Evolutionary conservation across 1,139 yeast genomes (phyloP).

Genomic region (Wickerhamiella infanticola): DNA sequence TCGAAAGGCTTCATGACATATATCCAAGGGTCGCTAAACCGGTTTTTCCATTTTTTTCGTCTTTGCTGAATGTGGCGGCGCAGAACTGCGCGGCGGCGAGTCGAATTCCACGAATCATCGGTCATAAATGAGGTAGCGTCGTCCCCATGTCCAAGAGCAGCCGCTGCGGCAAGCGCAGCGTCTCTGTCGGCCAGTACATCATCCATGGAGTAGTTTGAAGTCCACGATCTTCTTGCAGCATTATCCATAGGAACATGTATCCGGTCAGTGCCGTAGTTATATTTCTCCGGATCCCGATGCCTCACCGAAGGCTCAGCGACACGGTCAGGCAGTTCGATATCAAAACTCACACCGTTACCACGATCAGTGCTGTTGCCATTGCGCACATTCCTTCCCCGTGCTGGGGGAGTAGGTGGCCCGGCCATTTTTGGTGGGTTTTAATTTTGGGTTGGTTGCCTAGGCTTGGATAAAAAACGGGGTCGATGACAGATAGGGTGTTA

Average conservation of each 20-base stretch:
- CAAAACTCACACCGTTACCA: not conserved
- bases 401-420: not conserved
- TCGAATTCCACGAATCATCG: not conserved
- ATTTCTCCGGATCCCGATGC: not conserved
- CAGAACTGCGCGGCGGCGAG: not conserved
- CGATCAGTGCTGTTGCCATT: not conserved
- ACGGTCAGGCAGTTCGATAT: not conserved
- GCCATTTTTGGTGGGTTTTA: not conserved
- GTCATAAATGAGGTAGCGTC: not conserved
- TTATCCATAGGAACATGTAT: not conserved
- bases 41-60: not conserved
- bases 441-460: not conserved
- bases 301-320: not conserved
- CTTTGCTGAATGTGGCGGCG: not conserved
- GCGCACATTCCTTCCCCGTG: not conserved
- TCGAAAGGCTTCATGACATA: constrained; percentile 5
- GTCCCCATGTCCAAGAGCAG: not conserved
- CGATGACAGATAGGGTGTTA: not conserved
- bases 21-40: not conserved
- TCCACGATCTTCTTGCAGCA: not conserved
- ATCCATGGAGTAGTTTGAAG: not conserved
- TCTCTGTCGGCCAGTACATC: not conserved
- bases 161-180: not conserved
- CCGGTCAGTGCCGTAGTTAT: not conserved
- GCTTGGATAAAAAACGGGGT: too few species aligned